Percentiles rank a stretch among this genome's conserved stretches.
Conservation (phyloP, 495 filamentous ascomycete genomes). For the Penicillium odoratum region DNA sequence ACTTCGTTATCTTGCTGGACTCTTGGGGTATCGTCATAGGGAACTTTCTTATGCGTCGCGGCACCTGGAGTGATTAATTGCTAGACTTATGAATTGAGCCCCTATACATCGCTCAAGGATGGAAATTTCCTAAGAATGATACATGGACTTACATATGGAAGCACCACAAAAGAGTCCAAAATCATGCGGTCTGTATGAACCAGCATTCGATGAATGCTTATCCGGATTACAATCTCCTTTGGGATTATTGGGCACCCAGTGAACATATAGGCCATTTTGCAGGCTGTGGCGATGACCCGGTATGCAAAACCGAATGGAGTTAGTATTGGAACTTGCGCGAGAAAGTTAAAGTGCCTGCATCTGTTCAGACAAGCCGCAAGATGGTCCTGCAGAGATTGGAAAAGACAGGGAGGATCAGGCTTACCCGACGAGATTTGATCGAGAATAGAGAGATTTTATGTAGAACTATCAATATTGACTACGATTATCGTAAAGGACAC, state of each 20-base stretch:
- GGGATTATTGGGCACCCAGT: constrained; percentile 10
- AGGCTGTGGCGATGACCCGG: constrained; percentile 7
- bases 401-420: neutral
- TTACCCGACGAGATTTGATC: neutral
- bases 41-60: constrained; percentile 17
- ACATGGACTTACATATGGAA: constrained; percentile 19
- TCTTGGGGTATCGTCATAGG: constrained; percentile 17
- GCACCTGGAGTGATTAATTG: constrained; percentile 17
- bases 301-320: constrained; percentile 10
- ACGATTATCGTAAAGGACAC: too few species aligned
- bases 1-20: constrained; percentile 19
- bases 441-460: neutral
- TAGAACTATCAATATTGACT: neutral
- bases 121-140: constrained; percentile 17
- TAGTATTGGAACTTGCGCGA: constrained; percentile 16
- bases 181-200: constrained; percentile 10
- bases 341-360: constrained; percentile 8
- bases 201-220: constrained; percentile 17
- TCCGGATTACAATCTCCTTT: constrained; percentile 12
- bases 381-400: constrained; percentile 9
- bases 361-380: constrained; percentile 3
- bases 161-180: constrained; percentile 10
- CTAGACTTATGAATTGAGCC: constrained; percentile 18
- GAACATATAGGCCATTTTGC: constrained; percentile 16
- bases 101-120: constrained; percentile 16